Evolutionary conservation across 1,139 yeast species (phyloP).

Genomic region (Geotrichum carabidarum): DNA sequence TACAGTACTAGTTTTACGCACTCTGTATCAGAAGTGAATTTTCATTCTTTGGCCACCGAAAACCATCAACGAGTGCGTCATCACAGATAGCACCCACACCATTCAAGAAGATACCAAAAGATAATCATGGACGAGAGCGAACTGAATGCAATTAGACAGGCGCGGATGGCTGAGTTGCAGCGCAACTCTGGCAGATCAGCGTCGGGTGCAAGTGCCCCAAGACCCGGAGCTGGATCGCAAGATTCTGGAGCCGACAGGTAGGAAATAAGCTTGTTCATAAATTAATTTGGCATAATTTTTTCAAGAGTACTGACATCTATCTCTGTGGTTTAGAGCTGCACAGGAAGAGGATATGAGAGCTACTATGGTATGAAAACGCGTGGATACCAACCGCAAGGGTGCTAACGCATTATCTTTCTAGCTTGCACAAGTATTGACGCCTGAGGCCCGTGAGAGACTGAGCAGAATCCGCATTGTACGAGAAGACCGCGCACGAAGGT

Average conservation of each 20-base stretch:
- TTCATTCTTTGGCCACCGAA: no score
- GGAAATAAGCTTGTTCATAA: conserved; percentile 11
- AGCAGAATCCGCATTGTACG: conserved; percentile 83
- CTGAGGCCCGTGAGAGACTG: conserved; percentile 81
- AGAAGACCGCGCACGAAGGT: conserved; percentile 80
- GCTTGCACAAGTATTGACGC: conserved; percentile 68
- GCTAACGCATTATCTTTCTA: conserved; percentile 30
- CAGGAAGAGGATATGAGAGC: conserved; percentile 37
- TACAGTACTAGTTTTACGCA: no score
- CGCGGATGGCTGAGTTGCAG: conserved; percentile 78
- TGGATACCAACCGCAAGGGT: background rate
- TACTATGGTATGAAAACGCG: conserved; percentile 28
- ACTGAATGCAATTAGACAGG: conserved; percentile 80
- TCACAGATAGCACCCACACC: no score
- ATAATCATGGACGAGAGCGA: conserved; percentile 59
- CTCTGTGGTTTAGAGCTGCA: conserved; percentile 4
- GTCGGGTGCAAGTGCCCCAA: conserved; percentile 18
- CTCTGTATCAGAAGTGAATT: no score
- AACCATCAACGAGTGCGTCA: no score
- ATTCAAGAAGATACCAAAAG: background rate
- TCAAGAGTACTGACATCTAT: background rate
- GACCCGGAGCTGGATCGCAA: conserved; percentile 12
- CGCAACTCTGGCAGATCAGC: conserved; percentile 38
- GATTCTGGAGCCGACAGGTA: conserved; percentile 10
- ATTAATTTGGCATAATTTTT: background rate